Base-by-base conservation (phyloP, 2,329 filamentous ascomycete genomes). In the Teratosphaeria gauchensis region DNA sequence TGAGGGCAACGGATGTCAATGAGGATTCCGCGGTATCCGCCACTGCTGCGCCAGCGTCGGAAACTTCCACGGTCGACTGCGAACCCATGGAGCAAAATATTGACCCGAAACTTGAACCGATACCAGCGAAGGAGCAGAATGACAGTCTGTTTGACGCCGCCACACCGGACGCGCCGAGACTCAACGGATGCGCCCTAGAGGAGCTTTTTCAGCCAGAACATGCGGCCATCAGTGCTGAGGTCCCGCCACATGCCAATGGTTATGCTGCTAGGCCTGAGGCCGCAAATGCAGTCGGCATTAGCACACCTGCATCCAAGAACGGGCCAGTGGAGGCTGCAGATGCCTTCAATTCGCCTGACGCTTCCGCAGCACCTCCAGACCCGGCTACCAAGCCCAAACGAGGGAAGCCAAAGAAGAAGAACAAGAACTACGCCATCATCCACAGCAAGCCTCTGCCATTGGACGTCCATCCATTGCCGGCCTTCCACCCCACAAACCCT, bases 401-500 rank as follows among this genome's bases (percentile, higher is more conserved):
- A 52, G 58, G 58, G 12, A 59, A 61, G 28, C 62, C 59, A 30
- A 69, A 65, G 53, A 64, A 64, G 35, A 63, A 61, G 53, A 62
- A 61, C 28, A 77, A 86, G 56, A 86, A 86, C 66, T 86, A 84
- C 71, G 85, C 85, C 72, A 80, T 91, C 71, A 86, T 96, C 57
- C 94, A 99, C 75, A 82, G 84, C 55, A 84, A 90, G 59, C 89
- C 91, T 57, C 82, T 89, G 5, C 94, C 94, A 30, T 76, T 97
- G 61, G 83, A 85, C 63, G 87, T 89, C 5, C 89, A 92, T 70
- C 91, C 92, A 28, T 80, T 97, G 9, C 94, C 94, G 42, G 83
- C 84, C 54, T 89, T 99, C 72, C 89, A 96, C 66, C 92, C 92
- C 56, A 90, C 89, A 74, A 96, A 97, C 71, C 94, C 94, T 51